These are phyloP conservation scores for Candida odintsovae DNA, from an alignment of 805 yeast species.

Conservation along the genomic window DNA sequence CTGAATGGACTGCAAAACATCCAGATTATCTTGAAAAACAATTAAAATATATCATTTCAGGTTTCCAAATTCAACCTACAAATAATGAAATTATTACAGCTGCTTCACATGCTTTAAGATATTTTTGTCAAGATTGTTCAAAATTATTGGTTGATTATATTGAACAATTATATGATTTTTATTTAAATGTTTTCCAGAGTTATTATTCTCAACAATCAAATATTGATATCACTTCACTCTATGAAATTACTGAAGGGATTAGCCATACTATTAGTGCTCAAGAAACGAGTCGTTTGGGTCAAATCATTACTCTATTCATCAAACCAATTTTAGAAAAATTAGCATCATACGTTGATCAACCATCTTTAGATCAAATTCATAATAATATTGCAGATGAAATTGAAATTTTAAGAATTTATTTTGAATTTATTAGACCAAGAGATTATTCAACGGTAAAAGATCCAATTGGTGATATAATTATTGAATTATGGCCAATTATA, in stretches of 20 bases:
- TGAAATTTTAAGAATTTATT: slow-evolving; percentile 59
- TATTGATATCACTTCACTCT: slow-evolving; percentile 62
- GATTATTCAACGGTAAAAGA: slow-evolving; percentile 23
- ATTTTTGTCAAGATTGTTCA: slow-evolving; percentile 89
- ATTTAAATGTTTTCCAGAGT: slow-evolving; percentile 43
- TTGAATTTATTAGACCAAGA: slow-evolving; percentile 47
- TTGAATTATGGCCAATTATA: slow-evolving; percentile 58
- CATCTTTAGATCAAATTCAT: slow-evolving; percentile 31
- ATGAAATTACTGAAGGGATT: slow-evolving; percentile 84
- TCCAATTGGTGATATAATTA: slow-evolving; percentile 49
- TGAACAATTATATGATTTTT: slow-evolving; percentile 72
- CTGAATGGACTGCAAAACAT: slow-evolving; percentile 90
- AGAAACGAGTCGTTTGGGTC: slow-evolving; percentile 44
- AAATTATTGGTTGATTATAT: slow-evolving; percentile 55
- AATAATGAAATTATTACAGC: slow-evolving; percentile 57
- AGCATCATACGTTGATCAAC: slow-evolving; percentile 18
- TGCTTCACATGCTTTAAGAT: slow-evolving; percentile 90
- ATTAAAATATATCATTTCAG: slow-evolving; percentile 74
- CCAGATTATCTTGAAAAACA: slow-evolving; percentile 79
- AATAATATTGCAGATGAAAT: slow-evolving; percentile 63
- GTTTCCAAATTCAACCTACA: slow-evolving; percentile 41
- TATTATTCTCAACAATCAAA: slow-evolving; percentile 19
- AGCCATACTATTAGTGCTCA: slow-evolving; percentile 73
- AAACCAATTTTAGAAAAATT: slow-evolving; percentile 54
- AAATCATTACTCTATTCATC: slow-evolving; percentile 57